Conservation (phyloP, 345 rosid species). For the Hibiscus tridactylites region DNA sequence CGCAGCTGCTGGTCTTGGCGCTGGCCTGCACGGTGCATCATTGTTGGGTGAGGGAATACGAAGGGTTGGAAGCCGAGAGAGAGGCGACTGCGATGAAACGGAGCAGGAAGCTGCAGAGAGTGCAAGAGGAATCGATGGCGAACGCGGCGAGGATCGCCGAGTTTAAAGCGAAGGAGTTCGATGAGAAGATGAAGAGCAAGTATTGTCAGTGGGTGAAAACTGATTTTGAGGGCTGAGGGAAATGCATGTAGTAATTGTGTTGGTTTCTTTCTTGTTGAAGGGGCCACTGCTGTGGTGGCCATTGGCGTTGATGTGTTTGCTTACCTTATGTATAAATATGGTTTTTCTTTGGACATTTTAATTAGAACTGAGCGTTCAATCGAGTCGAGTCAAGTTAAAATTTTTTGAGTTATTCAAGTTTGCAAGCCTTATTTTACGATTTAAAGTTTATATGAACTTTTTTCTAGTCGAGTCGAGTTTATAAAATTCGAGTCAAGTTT, state of each 20-base stretch:
- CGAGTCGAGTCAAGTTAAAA: too few relatives aligned
- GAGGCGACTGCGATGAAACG: constrained; percentile 37
- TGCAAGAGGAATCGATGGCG: constrained; percentile 42
- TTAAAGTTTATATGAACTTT: too few relatives aligned
- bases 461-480: too few relatives aligned
- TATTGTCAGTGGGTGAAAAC: constrained; percentile 46
- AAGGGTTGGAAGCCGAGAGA: constrained; percentile 38
- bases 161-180: constrained; percentile 33
- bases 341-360: too few relatives aligned
- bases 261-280: background rate
- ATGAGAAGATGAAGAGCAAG: constrained; percentile 40
- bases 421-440: too few relatives aligned
- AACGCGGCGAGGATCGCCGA: constrained; percentile 35
- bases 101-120: constrained; percentile 35
- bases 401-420: too few relatives aligned
- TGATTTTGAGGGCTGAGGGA: constrained; percentile 39
- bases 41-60: constrained; percentile 50
- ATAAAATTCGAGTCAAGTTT: too few relatives aligned
- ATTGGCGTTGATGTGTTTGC: background rate
- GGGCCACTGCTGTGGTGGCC: constrained; percentile 36
- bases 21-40: constrained; percentile 36
- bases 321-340: too few relatives aligned
- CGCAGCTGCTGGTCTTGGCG: constrained; percentile 39
- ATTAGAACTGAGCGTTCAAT: too few relatives aligned
- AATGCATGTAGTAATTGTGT: background rate